phyloP scores from a whole-genome alignment of 2,329 filamentous ascomycete species.

The Lachnellula occidentalis region DNA sequence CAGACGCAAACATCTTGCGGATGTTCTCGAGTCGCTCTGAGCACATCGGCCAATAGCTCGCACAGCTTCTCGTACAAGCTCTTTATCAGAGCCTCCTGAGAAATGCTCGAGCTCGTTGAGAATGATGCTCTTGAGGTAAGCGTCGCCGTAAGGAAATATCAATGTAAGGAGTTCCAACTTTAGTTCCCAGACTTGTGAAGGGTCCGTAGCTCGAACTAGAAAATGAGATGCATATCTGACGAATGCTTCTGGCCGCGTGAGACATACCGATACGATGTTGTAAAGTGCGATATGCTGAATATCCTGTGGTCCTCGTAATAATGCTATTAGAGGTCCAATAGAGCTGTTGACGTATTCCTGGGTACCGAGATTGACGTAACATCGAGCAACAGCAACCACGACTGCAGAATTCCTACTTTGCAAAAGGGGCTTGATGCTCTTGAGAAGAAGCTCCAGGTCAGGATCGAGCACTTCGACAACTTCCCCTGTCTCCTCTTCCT shows the following conservation, averaged over 20 bases:
- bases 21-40: constrained; percentile 65
- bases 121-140: constrained; percentile 76
- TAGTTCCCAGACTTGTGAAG: constrained; percentile 77
- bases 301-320: constrained; percentile 78
- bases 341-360: constrained; percentile 67
- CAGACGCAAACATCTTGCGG: constrained; percentile 73
- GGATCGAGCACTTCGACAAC: constrained; percentile 63
- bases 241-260: constrained; percentile 72
- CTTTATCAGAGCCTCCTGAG: constrained; percentile 67
- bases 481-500: constrained; percentile 39
- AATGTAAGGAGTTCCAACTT: constrained; percentile 90
- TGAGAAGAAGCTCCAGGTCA: constrained; percentile 76
- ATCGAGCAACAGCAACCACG: constrained; percentile 78
- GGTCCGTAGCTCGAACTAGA: constrained; percentile 73
- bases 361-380: constrained; percentile 80
- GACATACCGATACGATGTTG: constrained; percentile 90
- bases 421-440: constrained; percentile 74
- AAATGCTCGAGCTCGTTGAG: constrained; percentile 94
- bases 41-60: constrained; percentile 91
- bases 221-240: constrained; percentile 87
- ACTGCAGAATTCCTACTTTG: constrained; percentile 92
- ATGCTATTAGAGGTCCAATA: constrained; percentile 78
- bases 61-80: constrained; percentile 81
- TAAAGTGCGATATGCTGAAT: constrained; percentile 86
- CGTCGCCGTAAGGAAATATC: constrained; percentile 76